A percentile compares a stretch with the other conserved stretches of the same genome.
Evolutionary conservation across 202 grass and related monocot species (phyloP).

Genomic region (Saccharum hybrid): DNA sequence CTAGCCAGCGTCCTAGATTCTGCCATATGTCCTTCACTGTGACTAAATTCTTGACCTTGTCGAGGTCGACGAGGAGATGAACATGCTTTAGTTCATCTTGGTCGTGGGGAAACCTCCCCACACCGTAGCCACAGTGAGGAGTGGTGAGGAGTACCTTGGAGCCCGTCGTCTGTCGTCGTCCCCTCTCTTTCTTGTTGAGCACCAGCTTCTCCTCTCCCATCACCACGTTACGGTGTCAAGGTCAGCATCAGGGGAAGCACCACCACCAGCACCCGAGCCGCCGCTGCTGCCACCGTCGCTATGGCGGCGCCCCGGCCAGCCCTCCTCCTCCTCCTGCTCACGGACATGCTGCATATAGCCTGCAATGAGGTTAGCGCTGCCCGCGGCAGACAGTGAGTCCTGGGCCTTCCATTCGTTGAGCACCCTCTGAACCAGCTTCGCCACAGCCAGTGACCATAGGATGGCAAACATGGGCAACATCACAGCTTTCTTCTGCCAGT

Average conservation of each 20-base stretch:
- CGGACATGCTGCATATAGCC: conserved; percentile 29
- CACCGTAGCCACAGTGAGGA: conserved; percentile 11
- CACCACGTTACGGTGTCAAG: neutral
- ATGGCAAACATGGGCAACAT: neutral
- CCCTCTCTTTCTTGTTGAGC: neutral
- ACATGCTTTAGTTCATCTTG: conserved; percentile 23
- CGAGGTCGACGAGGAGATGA: neutral
- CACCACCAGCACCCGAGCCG: neutral
- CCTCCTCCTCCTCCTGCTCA: neutral
- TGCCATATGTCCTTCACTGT: conserved; percentile 16
- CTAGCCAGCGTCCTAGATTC: neutral
- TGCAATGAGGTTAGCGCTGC: conserved; percentile 36
- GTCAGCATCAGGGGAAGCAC: neutral
- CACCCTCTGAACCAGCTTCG: neutral
- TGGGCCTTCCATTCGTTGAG: neutral
- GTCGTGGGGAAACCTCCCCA: conserved; percentile 1
- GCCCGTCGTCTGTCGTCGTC: neutral
- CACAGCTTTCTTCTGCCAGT: neutral
- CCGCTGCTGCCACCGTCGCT: no score
- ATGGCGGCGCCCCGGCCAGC: neutral
- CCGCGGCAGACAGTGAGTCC: neutral
- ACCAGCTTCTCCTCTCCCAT: conserved; percentile 38
- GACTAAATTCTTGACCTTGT: neutral
- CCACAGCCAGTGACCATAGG: conserved; percentile 5
- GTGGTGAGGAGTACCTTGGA: neutral